Base-by-base conservation (phyloP, 2,329 filamentous ascomycete species). In the Fusarium armeniacum region DNA sequence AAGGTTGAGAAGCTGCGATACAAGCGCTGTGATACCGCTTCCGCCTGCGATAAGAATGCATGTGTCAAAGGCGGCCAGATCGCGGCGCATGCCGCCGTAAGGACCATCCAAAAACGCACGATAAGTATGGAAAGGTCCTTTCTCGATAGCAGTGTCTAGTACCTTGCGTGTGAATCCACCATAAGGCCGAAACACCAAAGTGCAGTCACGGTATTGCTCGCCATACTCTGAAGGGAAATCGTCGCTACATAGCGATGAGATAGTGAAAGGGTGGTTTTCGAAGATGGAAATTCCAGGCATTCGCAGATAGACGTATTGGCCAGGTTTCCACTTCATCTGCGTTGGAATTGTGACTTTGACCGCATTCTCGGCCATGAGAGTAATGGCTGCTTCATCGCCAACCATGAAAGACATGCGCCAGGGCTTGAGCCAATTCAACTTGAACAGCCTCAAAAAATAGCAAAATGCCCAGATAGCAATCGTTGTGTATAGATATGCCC, bases 261-360 rank as follows among this genome's bases (percentile, higher is more conserved):
- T 94, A 0, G 96, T 98, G 77, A 98, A 98, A 0, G 95, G 95
- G 74, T 98, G 96, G 73, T 97, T 98, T 71, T 97, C 93, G 62
- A 98, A 90, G 3, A 97, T 79, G 0, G 94, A 94, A 72, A 98
- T 94, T 2, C 93, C 93, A 0, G 95, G 95, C 91, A 98, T 97
- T 54, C 95, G 90, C 22, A 98, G 85, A 77, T 98, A 98, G 20
- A 98, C 92, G 73, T 97, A 98, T 79, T 98, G 96, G 7, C 95
- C 96, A 1, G 95, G 94, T 76, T 89, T 91, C 95, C 95, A 98
- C 67, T 89, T 90, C 86, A 97, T 92, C 78, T 95, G 93, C 0
- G 95, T 98, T 1, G 95, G 94, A 52, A 98, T 92, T 0, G 95
- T 98, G 72, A 98, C 88, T 79, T 98, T 98, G 81, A 98, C 91